Evolutionary conservation across 192 early-diverging fungal genomes (phyloP).

Genomic region (Coemansia sp.): DNA sequence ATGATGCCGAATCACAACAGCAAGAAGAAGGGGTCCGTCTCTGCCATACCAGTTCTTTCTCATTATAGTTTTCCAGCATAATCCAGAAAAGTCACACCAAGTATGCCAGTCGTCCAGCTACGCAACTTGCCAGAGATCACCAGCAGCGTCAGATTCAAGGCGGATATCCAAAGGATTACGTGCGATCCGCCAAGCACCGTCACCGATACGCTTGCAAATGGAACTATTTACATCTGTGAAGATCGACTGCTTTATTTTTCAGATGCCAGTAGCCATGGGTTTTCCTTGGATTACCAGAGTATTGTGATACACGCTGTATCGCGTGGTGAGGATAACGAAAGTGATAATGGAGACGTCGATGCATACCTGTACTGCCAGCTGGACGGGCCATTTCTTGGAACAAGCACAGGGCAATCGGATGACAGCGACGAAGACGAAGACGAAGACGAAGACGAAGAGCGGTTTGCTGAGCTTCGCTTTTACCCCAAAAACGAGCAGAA

Average conservation of each 20-base stretch:
- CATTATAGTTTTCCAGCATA: neutral
- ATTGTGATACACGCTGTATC: slow-evolving; percentile 42
- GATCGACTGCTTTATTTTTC: slow-evolving; percentile 19
- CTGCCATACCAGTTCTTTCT: neutral
- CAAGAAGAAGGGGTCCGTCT: too few species aligned
- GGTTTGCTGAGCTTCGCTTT: slow-evolving; percentile 28
- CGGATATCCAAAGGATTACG: neutral
- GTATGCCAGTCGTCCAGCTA: slow-evolving; percentile 10
- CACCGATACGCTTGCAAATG: neutral
- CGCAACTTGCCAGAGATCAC: neutral
- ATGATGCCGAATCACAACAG: too few species aligned
- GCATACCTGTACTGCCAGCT: slow-evolving; percentile 44
- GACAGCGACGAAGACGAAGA: slow-evolving; percentile 5
- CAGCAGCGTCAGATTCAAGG: neutral
- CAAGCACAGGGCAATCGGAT: neutral
- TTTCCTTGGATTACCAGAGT: slow-evolving; percentile 28
- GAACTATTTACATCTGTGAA: slow-evolving; percentile 23
- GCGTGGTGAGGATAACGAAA: neutral
- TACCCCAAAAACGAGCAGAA: slow-evolving; percentile 7
- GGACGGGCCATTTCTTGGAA: slow-evolving; percentile 20
- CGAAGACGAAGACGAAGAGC: slow-evolving; percentile 24
- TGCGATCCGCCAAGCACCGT: slow-evolving; percentile 23
- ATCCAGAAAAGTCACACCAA: neutral
- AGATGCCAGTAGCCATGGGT: neutral
- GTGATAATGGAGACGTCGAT: neutral